Percentiles rank a stretch among this genome's conserved stretches.
Evolutionary conservation across 768 basidiomycete species (phyloP).

Genomic region (Glaciozyma martinii): DNA sequence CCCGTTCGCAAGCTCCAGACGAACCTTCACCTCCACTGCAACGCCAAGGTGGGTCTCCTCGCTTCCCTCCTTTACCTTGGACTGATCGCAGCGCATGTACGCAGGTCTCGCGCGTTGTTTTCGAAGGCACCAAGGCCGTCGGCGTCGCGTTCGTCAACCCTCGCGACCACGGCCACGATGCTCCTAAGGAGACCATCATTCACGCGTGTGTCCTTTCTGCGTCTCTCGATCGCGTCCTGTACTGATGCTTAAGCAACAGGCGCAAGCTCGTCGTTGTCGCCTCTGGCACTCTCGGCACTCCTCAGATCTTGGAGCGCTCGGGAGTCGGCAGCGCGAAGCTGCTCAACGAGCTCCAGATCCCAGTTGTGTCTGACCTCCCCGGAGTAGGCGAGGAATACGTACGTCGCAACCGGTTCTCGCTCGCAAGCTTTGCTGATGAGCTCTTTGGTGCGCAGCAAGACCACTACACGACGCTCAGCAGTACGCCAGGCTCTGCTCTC

Average conservation of each 20-base stretch:
- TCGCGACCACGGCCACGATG: slow-evolving; percentile 50
- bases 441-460: slow-evolving; percentile 41
- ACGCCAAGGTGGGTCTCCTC: slow-evolving; percentile 43
- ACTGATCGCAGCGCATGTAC: slow-evolving; percentile 35
- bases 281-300: slow-evolving; percentile 60
- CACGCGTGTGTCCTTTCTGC: slow-evolving; percentile 29
- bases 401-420: no score
- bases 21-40: slow-evolving; percentile 59
- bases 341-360: slow-evolving; percentile 50
- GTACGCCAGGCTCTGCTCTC: neutral
- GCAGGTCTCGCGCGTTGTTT: slow-evolving; percentile 55
- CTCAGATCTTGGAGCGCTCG: slow-evolving; percentile 63
- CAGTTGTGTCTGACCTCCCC: slow-evolving; percentile 59
- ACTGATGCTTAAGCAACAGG: slow-evolving; percentile 38
- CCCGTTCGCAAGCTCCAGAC: slow-evolving; percentile 60
- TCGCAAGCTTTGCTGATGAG: neutral
- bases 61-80: no score
- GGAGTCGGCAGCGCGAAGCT: slow-evolving; percentile 54
- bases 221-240: neutral
- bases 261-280: slow-evolving; percentile 60
- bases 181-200: slow-evolving; percentile 51
- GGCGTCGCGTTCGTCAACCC: slow-evolving; percentile 62
- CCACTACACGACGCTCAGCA: slow-evolving; percentile 53
- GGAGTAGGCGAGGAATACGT: slow-evolving; percentile 53
- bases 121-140: slow-evolving; percentile 62